phyloP scores from a whole-genome alignment of 768 basidiomycete genomes.

The Trametes cingulata region DNA sequence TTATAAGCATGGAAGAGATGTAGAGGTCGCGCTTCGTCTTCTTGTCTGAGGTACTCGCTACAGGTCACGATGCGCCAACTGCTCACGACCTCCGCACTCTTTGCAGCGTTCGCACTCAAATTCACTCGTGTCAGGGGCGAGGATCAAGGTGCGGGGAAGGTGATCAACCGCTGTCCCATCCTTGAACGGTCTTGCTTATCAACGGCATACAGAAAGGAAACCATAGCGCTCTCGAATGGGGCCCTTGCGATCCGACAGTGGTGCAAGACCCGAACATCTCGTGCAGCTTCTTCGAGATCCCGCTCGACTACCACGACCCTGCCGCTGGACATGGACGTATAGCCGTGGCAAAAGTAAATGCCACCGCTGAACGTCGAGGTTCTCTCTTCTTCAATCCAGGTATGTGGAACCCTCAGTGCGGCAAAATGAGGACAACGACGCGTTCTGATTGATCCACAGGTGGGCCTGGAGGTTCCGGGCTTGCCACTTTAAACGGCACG shows the following conservation, averaged over 20 bases:
- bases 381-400: neutral
- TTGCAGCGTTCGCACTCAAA: no score
- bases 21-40: no score
- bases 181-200: no score
- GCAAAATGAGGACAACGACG: no score
- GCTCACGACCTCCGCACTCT: no score
- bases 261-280: neutral
- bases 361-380: neutral
- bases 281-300: constrained; percentile 11
- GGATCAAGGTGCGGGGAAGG: no score
- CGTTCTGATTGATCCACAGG: neutral
- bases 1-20: no score
- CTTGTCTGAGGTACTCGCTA: no score
- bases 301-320: constrained; percentile 13
- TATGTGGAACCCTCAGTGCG: neutral
- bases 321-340: neutral
- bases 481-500: neutral
- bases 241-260: constrained; percentile 1
- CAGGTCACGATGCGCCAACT: no score
- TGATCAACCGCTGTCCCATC: no score
- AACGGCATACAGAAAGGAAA: no score
- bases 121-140: no score
- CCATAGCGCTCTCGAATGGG: neutral
- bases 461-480: constrained; percentile 1
- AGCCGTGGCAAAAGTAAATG: neutral